Percentiles rank a stretch among this genome's conserved stretches.
phyloP scores from a whole-genome alignment of 768 basidiomycete genomes.

The Rubroboletus pulcherrimus region DNA sequence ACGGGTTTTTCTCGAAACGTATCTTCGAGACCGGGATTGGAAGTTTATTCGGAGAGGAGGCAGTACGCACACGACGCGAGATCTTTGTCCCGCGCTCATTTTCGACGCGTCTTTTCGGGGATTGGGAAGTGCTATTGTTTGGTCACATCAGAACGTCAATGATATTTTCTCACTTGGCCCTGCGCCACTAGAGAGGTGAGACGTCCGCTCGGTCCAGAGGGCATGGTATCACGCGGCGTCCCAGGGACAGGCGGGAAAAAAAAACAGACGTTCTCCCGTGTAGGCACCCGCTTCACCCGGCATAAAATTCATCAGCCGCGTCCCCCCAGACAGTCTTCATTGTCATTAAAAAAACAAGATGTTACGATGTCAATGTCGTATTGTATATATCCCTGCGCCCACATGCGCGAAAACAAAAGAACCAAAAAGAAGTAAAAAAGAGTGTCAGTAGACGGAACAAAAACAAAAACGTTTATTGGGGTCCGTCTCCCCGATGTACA shows the following conservation, averaged over 20 bases:
- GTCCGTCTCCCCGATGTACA: constrained; percentile 27
- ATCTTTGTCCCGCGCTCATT: constrained; percentile 2
- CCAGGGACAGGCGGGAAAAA: not conserved
- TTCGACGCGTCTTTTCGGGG: not conserved
- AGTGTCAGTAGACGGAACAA: constrained; percentile 8
- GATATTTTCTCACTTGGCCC: not conserved
- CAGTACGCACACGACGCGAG: not conserved
- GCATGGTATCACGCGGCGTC: constrained; percentile 1
- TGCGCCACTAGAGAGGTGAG: constrained; percentile 23
- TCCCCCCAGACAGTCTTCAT: constrained; percentile 25
- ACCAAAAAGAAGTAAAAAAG: constrained; percentile 12
- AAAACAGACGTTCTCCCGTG: not conserved
- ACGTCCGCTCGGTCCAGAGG: not conserved
- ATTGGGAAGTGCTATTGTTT: not conserved
- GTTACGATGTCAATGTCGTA: constrained; percentile 28
- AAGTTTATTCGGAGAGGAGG: not conserved
- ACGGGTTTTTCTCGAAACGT: not conserved
- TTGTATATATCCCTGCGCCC: constrained; percentile 27
- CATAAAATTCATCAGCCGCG: not conserved
- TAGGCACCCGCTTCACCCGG: constrained; percentile 15
- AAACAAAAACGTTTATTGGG: constrained; percentile 12
- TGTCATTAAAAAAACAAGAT: constrained; percentile 25
- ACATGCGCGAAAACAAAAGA: constrained; percentile 16
- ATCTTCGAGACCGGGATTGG: constrained; percentile 8
- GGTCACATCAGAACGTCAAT: not conserved